Evolutionary conservation across 768 basidiomycete species (phyloP), one percentile per base, ranked within the genome.

Genomic region (Tricholoma saponaceum): DNA sequence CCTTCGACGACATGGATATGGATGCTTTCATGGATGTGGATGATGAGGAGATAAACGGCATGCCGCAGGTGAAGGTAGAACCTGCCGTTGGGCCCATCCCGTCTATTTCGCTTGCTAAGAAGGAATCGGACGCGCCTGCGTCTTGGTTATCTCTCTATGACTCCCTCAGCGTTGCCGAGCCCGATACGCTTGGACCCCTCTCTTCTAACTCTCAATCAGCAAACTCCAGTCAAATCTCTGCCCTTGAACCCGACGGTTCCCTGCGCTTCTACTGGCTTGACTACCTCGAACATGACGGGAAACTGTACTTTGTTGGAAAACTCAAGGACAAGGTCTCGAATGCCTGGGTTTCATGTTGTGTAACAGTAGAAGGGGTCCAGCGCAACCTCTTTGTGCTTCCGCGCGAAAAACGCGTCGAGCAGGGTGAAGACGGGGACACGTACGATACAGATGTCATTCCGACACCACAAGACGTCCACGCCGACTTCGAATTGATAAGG

Each of bases 241-340:
- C 87, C 0, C 78, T 95, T 2, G 92, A 98, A 66, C 74, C 82
- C 4, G 93, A 97, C 61, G 94, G 92, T 1, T 89, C 86, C 3
- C 74, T 98, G 13, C 83, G 82, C 25, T 95, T 99, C 78, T 99
- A 88, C 77, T 99, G 97, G 97, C 77, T 98, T 20, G 97, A 99
- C 67, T 93, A 93, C 66, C 83, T 95, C 32, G 94, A 98, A 68
- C 81, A 83, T 50, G 83, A 89, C 14, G 96, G 95, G 14, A 84
- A 82, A 58, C 76, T 99, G 3, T 89, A 92, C 68, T 89, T 99
- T 61, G 83, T 92, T 44, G 97, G 97, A 6, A 98, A 98, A 73
- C 82, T 95, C 43, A 84, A 89, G 63, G 93, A 95, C 72, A 88
- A 87, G 71, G 72, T 76, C 4, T 81, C 83, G 3, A 78, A 78